Conservation (phyloP, 768 basidiomycete species). For the Suillus clintonianus region DNA sequence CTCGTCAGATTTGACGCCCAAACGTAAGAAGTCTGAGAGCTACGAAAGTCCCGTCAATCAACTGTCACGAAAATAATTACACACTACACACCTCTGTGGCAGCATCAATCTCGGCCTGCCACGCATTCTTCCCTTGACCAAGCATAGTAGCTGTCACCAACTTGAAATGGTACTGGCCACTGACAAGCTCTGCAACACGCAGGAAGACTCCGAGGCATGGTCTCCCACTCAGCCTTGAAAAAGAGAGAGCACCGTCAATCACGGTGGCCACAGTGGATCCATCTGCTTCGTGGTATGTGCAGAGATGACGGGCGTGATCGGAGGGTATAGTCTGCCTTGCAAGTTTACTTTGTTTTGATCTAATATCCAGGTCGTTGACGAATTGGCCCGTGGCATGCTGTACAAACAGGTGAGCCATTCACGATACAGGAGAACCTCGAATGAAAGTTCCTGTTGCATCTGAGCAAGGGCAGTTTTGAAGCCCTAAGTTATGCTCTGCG, state of each 20-base stretch:
- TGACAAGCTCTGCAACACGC: conserved; percentile 94
- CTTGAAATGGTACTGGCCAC: conserved; percentile 94
- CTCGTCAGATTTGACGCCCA: conserved; percentile 96
- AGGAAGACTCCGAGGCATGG: conserved; percentile 97
- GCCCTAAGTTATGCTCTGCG: conserved; percentile 68
- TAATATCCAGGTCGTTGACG: conserved; percentile 25
- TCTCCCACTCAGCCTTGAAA: conserved; percentile 91
- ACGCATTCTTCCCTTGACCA: conserved; percentile 98
- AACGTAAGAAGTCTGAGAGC: conserved; percentile 93
- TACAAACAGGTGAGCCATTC: conserved; percentile 79
- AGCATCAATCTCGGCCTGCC: conserved; percentile 99
- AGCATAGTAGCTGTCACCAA: conserved; percentile 96
- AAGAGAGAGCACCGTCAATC: conserved; percentile 84
- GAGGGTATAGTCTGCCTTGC: conserved; percentile 84
- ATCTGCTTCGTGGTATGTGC: conserved; percentile 88
- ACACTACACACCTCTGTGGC: conserved; percentile 81
- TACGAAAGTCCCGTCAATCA: conserved; percentile 23
- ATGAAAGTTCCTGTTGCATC: conserved; percentile 84
- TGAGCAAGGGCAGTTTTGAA: conserved; percentile 72
- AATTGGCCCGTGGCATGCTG: neutral
- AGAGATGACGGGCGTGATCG: conserved; percentile 80
- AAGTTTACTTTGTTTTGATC: conserved; percentile 80
- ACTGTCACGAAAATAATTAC: neutral
- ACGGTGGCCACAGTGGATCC: conserved; percentile 71
- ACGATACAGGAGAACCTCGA: conserved; percentile 93